Base-by-base conservation (phyloP, 495 filamentous ascomycete species). In the Jackrogersella multiformis region DNA sequence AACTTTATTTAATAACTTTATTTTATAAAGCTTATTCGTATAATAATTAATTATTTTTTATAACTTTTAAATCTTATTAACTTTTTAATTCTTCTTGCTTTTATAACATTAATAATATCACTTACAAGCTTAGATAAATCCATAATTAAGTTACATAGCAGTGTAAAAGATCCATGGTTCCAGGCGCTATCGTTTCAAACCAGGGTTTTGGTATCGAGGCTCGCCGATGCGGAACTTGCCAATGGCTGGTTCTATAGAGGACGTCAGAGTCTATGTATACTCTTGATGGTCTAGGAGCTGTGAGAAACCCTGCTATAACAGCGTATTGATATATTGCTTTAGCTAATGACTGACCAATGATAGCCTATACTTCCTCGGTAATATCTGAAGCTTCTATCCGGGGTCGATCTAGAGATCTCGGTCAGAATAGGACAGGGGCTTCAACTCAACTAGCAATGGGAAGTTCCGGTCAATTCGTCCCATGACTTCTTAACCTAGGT, bases 331-430 rank as follows among this genome's bases (percentile, higher is more conserved):
- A 46, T 46, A 46, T 49, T 32, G 26, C 21, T 18, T 49, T 13
- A 32, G 42, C 21, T 46, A 12, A 21, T 24, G 42, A 0, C 24
- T 32, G 12, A 20, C 24, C 34, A 41, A 28, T 49, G 23, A 6
- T 12, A 16, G 10, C 5, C 32, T 26, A 28, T 46, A 26, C 10
- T 15, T 23, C 10, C 42, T 52, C 52, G 42, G 41, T 15, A 16
- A 64, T 42, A 64, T 57, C 34, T 52, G 12, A 30, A 21, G n/a
- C 9, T 36, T 28, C 8, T 30, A 49, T 32, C 26, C 45, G 45
- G 24, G 45, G 24, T 9, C 32, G 26, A 16, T 26, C 9, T 18
- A 49, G 12, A 49, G n/a, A 18, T 49, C 26, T 28, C 26, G 23
- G 26, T 26, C 15, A n/a, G 26, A 32, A 41, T 9, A 32, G 5